A percentile compares a stretch with the other conserved stretches of the same genome.
Evolutionary conservation across 805 yeast species (phyloP).

Genomic region (Candida coquimbonensis): DNA sequence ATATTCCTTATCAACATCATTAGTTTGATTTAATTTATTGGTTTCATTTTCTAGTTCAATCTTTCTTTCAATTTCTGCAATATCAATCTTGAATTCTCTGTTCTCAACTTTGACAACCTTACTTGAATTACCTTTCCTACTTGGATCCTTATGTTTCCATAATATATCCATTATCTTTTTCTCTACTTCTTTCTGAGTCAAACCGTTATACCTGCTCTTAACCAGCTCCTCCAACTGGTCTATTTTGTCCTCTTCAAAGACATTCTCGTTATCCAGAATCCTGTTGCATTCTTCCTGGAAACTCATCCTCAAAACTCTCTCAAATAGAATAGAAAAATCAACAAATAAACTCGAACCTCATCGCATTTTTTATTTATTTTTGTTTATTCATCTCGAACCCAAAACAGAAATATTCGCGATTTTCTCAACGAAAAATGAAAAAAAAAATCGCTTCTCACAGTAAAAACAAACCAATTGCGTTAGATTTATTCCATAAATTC

Average conservation of each 20-base stretch:
- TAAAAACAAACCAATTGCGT: background rate
- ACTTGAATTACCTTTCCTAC: slow-evolving; percentile 10
- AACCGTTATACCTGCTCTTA: slow-evolving; percentile 10
- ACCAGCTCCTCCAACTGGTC: slow-evolving; percentile 32
- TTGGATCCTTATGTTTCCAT: slow-evolving; percentile 33
- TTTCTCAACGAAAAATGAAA: background rate
- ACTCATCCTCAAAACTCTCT: background rate
- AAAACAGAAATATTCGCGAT: background rate
- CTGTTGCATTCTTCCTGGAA: slow-evolving; percentile 25
- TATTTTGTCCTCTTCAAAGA: slow-evolving; percentile 33
- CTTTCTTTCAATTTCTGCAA: slow-evolving; percentile 22
- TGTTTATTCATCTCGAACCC: background rate
- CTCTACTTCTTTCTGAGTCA: slow-evolving; percentile 24
- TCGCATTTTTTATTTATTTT: too few relatives aligned
- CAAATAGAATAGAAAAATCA: background rate
- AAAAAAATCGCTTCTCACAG: background rate
- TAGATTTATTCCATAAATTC: too few relatives aligned
- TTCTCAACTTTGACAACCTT: slow-evolving; percentile 19
- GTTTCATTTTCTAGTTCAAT: slow-evolving; percentile 21
- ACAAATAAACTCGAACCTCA: too few relatives aligned
- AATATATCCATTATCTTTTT: slow-evolving; percentile 32
- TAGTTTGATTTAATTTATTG: slow-evolving; percentile 12
- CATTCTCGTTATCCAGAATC: slow-evolving; percentile 24
- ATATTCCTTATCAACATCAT: slow-evolving; percentile 11
- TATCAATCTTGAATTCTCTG: slow-evolving; percentile 12